Evolutionary conservation across 352 stramenopile genomes (phyloP).

Genomic region (Phytophthora pinifolia): DNA sequence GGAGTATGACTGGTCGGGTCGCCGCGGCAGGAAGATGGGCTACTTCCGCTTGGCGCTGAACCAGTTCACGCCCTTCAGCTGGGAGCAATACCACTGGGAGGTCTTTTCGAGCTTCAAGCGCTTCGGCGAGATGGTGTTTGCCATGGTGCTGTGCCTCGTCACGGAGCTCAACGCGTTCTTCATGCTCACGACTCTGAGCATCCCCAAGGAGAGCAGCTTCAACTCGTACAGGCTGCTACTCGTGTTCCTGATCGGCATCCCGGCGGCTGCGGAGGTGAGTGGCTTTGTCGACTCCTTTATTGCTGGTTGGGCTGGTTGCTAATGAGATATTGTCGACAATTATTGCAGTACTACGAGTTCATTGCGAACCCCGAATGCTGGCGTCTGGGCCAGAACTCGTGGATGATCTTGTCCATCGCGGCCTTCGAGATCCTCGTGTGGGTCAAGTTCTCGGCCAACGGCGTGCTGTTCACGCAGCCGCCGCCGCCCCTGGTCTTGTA

Average conservation of each 20-base stretch:
- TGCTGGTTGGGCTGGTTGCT: constrained; percentile 1
- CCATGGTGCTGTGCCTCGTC: constrained; percentile 82
- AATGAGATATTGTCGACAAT: neutral
- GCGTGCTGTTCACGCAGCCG: constrained; percentile 57
- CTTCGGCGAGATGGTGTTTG: constrained; percentile 82
- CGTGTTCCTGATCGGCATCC: constrained; percentile 83
- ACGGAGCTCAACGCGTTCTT: constrained; percentile 95
- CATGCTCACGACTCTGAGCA: constrained; percentile 85
- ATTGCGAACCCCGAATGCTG: constrained; percentile 75
- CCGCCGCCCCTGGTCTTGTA: constrained; percentile 56
- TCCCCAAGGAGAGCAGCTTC: constrained; percentile 87
- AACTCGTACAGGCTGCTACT: constrained; percentile 80
- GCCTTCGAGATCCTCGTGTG: constrained; percentile 81
- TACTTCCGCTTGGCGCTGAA: constrained; percentile 69
- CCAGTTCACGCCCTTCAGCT: constrained; percentile 90
- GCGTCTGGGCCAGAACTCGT: constrained; percentile 80
- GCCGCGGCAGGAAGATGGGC: constrained; percentile 68
- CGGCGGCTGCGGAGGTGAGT: constrained; percentile 68
- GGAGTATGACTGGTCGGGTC: constrained; percentile 90
- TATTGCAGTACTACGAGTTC: constrained; percentile 82
- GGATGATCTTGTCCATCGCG: constrained; percentile 80
- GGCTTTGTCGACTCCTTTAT: neutral
- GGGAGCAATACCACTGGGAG: constrained; percentile 90
- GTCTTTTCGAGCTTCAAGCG: constrained; percentile 92
- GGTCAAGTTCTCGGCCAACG: constrained; percentile 75